Evolutionary conservation across 768 basidiomycete genomes (phyloP), one percentile per base, ranked within the genome.

Genomic region (Paxillus involutus): DNA sequence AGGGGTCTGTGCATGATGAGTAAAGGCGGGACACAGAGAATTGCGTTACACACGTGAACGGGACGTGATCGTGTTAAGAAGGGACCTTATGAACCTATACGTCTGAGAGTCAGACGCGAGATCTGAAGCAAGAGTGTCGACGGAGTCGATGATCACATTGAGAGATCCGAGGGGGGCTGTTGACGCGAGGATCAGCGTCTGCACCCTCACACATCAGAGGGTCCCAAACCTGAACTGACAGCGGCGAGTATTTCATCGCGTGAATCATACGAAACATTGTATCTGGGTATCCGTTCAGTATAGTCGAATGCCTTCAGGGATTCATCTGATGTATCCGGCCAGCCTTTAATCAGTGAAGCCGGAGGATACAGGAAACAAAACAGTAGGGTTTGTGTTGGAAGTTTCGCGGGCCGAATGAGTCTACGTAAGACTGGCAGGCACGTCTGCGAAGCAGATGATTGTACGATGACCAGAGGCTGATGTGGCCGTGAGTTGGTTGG

Each of bases 71-170:
- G 77, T 57, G 24, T 61, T 44, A 13, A 82, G 71, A 19, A 89
- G 61, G 11, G 75, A 69, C 29, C 65, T 74, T 30, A 92, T 73
- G 53, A 83, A 76, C 33, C 68, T 74, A 59, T 81, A 83, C 1
- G 82, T 74, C 57, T 76, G 74, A 6, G 86, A 68, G 21, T 75
- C 52, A 12, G 88, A 84, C 11, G 75, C 78, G 21, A 81, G 63
- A 62, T 91, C 87, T 10, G 80, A 73, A 5, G 77, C 64, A 21
- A 93, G 69, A 4, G 83, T 86, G 59, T 91, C 86, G 16, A 84
- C 69, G 17, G 89, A 89, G 66, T 94, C 92, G 35, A 94, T 75
- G 48, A 88, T 66, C 21, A 91, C 79, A 56, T 77, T 80, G 29
- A 89, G 53, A n/a, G 85, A 75, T 30, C 77, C 76, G 30, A 74